Percentiles rank a stretch among this genome's conserved stretches.
phyloP scores from a whole-genome alignment of 1,139 yeast genomes.

The Blastobotrys apis region DNA sequence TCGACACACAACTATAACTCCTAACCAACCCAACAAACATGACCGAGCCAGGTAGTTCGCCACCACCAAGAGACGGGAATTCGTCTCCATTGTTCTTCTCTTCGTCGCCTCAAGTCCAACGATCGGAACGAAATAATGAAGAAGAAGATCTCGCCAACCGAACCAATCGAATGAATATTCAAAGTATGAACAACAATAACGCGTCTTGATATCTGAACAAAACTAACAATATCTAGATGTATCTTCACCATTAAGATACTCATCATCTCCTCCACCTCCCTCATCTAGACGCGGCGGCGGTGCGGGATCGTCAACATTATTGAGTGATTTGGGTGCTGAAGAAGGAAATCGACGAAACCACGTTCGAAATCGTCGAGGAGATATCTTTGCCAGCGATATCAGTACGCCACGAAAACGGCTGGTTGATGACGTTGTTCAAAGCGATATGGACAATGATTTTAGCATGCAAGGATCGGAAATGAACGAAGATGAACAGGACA shows the following conservation, averaged over 20 bases:
- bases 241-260: constrained; percentile 47
- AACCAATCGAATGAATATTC: constrained; percentile 20
- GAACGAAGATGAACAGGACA: constrained; percentile 56
- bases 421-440: constrained; percentile 29
- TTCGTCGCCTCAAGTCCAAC: constrained; percentile 39
- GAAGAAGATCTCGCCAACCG: constrained; percentile 19
- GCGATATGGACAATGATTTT: constrained; percentile 6
- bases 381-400: constrained; percentile 53
- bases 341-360: constrained; percentile 9
- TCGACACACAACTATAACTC: no score
- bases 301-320: constrained; percentile 9
- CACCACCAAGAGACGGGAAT: constrained; percentile 26
- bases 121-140: constrained; percentile 24
- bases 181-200: constrained; percentile 3
- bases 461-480: constrained; percentile 4
- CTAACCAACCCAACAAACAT: not conserved
- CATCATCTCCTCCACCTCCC: constrained; percentile 40
- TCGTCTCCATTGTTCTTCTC: constrained; percentile 67
- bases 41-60: constrained; percentile 3
- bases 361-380: constrained; percentile 43
- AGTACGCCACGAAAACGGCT: constrained; percentile 47
- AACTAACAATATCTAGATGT: no score
- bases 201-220: no score
- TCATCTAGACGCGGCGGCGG: constrained; percentile 9
- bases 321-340: constrained; percentile 9